Percentiles rank a stretch among this genome's conserved stretches.
Conservation (phyloP, 148 eudicot genomes). For the Chenopodium berlandieri region DNA sequence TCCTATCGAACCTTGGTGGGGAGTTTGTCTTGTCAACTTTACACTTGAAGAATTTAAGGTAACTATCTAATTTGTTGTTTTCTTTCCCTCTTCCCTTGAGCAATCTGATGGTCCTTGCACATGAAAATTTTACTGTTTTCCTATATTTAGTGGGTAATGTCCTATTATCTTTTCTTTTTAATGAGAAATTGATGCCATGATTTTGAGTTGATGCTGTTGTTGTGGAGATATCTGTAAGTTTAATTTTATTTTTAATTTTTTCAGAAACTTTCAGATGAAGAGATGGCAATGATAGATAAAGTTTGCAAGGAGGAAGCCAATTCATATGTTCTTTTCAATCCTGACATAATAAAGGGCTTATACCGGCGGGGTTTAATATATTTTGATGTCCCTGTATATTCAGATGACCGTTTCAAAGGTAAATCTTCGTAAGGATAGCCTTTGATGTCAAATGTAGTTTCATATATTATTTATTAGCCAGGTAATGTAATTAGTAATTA, state of each 20-base stretch:
- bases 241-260: conserved; percentile 8
- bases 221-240: neutral
- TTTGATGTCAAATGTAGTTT: neutral
- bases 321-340: conserved; percentile 80
- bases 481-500: neutral
- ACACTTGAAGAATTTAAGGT: conserved; percentile 98
- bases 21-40: conserved; percentile 94
- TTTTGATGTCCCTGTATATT: conserved; percentile 88
- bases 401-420: conserved; percentile 98
- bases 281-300: conserved; percentile 92
- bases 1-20: conserved; percentile 97
- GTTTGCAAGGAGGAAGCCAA: conserved; percentile 97
- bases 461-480: neutral
- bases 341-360: conserved; percentile 78
- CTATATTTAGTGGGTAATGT: neutral
- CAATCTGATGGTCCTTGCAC: neutral
- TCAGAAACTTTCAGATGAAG: conserved; percentile 98
- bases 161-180: neutral
- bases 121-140: neutral
- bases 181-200: conserved; percentile 3
- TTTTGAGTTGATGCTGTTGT: neutral
- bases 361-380: conserved; percentile 79
- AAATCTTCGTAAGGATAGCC: conserved; percentile 11
- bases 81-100: neutral
- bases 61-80: conserved; percentile 10